Conservation (phyloP, 306 rosid species). For the Lathyrus sativus region DNA sequence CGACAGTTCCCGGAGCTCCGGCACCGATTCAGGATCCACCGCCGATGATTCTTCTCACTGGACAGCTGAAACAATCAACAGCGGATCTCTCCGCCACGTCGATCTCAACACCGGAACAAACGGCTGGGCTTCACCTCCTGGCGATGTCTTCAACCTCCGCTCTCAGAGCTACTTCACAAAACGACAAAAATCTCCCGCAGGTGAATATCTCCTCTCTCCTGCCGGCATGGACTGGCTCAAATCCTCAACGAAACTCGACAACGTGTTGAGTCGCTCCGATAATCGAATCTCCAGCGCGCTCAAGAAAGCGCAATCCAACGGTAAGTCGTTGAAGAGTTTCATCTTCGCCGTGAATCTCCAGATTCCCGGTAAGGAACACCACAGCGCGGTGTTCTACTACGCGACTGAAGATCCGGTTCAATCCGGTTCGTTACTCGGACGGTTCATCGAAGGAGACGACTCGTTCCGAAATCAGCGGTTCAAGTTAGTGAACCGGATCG, state of each 20-base stretch:
- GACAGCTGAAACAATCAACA: constrained; percentile 58
- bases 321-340: constrained; percentile 66
- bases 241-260: constrained; percentile 70
- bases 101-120: constrained; percentile 70
- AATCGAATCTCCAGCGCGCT: constrained; percentile 67
- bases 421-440: constrained; percentile 62
- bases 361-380: constrained; percentile 84
- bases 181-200: constrained; percentile 66
- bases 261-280: constrained; percentile 76
- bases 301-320: constrained; percentile 55
- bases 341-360: constrained; percentile 83
- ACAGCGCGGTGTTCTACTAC: constrained; percentile 89
- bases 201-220: constrained; percentile 72
- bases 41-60: constrained; percentile 54
- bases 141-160: constrained; percentile 74
- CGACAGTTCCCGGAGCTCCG: constrained; percentile 48
- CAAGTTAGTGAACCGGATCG: constrained; percentile 91
- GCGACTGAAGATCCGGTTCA: constrained; percentile 70
- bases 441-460: constrained; percentile 81
- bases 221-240: constrained; percentile 89
- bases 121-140: constrained; percentile 97
- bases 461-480: constrained; percentile 78
- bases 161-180: constrained; percentile 56
- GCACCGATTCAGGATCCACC: constrained; percentile 36
- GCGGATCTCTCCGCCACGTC: constrained; percentile 75